Percentiles rank a stretch among this genome's conserved stretches.
Evolutionary conservation across 2,329 filamentous ascomycete genomes (phyloP).

Genomic region (Cladosporium colombiae): DNA sequence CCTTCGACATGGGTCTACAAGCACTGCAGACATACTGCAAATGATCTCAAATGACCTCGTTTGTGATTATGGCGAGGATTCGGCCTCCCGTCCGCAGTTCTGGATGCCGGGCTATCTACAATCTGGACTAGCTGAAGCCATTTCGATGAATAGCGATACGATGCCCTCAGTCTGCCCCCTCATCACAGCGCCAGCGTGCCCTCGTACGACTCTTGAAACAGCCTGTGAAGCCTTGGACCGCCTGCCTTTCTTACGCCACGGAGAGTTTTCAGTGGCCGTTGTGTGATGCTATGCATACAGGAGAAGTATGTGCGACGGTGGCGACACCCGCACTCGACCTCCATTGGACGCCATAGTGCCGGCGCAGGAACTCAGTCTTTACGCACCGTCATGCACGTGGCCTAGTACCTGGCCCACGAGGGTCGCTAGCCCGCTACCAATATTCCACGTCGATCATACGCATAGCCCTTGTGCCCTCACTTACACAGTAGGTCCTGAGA

Average conservation of each 20-base stretch:
- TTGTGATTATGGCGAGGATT: not conserved
- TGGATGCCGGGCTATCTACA: not conserved
- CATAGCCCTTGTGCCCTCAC: not conserved
- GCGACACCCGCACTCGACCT: not conserved
- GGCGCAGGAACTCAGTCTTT: constrained; percentile 1
- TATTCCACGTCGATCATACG: constrained; percentile 2
- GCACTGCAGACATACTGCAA: not conserved
- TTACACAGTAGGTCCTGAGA: not conserved
- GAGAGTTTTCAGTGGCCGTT: not conserved
- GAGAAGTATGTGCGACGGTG: not conserved
- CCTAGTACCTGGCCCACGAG: not conserved
- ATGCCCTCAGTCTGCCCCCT: not conserved
- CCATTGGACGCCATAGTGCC: constrained; percentile 5
- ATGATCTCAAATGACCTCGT: not conserved
- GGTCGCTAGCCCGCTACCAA: not conserved
- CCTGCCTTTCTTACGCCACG: not conserved
- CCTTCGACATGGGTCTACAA: not conserved
- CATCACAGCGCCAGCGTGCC: not conserved
- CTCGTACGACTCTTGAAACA: not conserved
- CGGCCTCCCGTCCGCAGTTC: not conserved
- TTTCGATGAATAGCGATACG: not conserved
- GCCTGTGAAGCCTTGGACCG: not conserved
- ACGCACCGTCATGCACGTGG: not conserved
- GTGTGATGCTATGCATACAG: not conserved
- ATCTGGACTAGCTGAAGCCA: not conserved